These are phyloP conservation scores for Monilinia vaccinii-corymbosi DNA, from an alignment of 2,329 filamentous ascomycete species.

Conservation along the genomic window DNA sequence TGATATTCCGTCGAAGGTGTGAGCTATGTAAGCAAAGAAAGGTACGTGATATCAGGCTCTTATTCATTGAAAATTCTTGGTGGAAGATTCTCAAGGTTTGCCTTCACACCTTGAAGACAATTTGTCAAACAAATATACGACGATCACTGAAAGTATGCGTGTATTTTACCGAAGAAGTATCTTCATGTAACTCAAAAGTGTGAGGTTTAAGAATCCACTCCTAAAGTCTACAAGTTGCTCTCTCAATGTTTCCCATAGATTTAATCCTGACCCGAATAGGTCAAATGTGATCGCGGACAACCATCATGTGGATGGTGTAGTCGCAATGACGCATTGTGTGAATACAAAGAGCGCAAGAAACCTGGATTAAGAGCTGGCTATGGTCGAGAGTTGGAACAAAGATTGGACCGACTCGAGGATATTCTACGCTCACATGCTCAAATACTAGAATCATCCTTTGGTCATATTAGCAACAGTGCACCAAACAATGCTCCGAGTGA, in stretches of 20 bases:
- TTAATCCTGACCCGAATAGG: slow-evolving; percentile 34
- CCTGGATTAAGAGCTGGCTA: slow-evolving; percentile 56
- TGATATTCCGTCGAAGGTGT: slow-evolving; percentile 42
- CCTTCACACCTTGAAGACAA: not conserved
- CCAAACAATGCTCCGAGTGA: slow-evolving; percentile 42
- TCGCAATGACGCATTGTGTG: slow-evolving; percentile 52
- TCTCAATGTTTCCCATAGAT: not conserved
- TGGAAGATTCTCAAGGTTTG: not conserved
- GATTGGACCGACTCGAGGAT: slow-evolving; percentile 60
- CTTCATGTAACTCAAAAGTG: not conserved
- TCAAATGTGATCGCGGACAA: slow-evolving; percentile 68
- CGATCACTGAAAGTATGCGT: not conserved
- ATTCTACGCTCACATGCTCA: slow-evolving; percentile 57
- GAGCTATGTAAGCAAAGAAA: slow-evolving; percentile 77
- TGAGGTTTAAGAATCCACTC: not conserved
- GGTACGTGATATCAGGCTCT: slow-evolving; percentile 35
- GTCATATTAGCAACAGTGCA: slow-evolving; percentile 22
- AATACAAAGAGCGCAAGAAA: slow-evolving; percentile 62
- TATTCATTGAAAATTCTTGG: not conserved
- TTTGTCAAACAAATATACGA: not conserved
- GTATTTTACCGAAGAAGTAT: not conserved
- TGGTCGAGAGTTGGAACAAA: slow-evolving; percentile 63
- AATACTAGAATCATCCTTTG: slow-evolving; percentile 51
- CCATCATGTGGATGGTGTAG: slow-evolving; percentile 62
- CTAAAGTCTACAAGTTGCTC: not conserved